Evolutionary conservation across 2,329 filamentous ascomycete genomes (phyloP), one percentile per base, ranked within the genome.

Genomic region (Penicillium rolfsii): DNA sequence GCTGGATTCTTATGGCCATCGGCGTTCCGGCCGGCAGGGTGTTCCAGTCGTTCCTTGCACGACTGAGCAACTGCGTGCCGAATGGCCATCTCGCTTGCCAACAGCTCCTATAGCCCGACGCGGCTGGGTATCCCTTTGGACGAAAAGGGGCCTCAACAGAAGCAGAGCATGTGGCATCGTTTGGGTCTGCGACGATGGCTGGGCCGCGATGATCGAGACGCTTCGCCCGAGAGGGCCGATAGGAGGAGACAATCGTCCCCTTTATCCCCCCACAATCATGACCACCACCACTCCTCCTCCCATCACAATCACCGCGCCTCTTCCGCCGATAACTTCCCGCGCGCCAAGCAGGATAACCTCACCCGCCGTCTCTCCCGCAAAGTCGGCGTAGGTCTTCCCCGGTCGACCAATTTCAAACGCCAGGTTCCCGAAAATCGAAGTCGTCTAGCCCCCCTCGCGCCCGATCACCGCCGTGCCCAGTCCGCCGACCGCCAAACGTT

Each of bases 351-450:
- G 59, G 69, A 71, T 57, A 74, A 71, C 16, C 64, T 78, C 35
- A 73, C 74, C 48, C 74, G 75, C 56, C 73, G 74, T 46, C 61
- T 77, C 49, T 74, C 76, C n/a, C 70, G 73, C 41, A 73, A 72
- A 46, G 91, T 92, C n/a, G 87, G 93, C 16, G 89, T 92, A 19
- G 89, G 89, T 16, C 79, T 97, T 40, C 91, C 92, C 41, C 86
- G 91, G 52, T 82, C 88, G 4, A 86, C 89, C 69, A 96, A 91
- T 0, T 93, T 96, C 77, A 90, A 88, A 76, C 86, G 93, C 69
- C 91, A 94, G 75, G 85, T 90, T 73, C 94, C 91, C 30, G 93
- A 97, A 77, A 84, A 86, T 64, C 85, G 92, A 67, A 87, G 90
- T 68, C 89, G 87, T 70, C 82, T 96, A 57, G 82, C 89, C 61